Conservation (phyloP, 176 grass and related monocot species). For the Panicum miliaceum region DNA sequence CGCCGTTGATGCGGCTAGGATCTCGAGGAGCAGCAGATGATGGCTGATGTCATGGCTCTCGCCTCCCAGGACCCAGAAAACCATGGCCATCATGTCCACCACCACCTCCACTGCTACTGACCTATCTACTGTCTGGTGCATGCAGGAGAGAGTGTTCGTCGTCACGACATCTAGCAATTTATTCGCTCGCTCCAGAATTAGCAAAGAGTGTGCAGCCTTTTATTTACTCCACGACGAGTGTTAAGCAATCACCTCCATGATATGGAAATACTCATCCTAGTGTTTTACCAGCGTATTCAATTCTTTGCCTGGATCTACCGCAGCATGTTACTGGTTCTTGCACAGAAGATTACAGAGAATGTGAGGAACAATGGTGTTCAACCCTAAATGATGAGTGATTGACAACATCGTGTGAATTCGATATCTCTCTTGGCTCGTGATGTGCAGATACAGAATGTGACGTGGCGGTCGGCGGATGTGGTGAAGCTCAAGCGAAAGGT, state of each 20-base stretch:
- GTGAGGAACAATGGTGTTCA: no score
- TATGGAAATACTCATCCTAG: neutral
- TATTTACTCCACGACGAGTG: neutral
- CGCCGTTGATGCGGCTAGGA: neutral
- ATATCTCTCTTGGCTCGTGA: no score
- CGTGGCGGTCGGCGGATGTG: no score
- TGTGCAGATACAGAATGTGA: no score
- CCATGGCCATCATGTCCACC: slow-evolving; percentile 40
- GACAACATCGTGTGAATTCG: no score
- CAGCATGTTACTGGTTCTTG: neutral
- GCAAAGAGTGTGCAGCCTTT: slow-evolving; percentile 14
- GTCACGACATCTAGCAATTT: neutral
- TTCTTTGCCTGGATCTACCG: no score
- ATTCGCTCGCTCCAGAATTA: slow-evolving; percentile 16
- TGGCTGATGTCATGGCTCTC: slow-evolving; percentile 29
- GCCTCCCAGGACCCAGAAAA: slow-evolving; percentile 25
- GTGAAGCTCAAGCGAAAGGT: no score
- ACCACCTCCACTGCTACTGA: neutral
- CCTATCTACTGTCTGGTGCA: neutral
- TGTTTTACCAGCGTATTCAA: no score
- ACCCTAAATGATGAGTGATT: no score
- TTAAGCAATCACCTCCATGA: neutral
- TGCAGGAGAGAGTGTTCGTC: neutral
- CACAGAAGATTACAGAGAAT: neutral
- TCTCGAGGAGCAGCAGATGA: slow-evolving; percentile 20